Conservation (phyloP, 805 yeast genomes). For the Cyberlindnera misumaiensis region DNA sequence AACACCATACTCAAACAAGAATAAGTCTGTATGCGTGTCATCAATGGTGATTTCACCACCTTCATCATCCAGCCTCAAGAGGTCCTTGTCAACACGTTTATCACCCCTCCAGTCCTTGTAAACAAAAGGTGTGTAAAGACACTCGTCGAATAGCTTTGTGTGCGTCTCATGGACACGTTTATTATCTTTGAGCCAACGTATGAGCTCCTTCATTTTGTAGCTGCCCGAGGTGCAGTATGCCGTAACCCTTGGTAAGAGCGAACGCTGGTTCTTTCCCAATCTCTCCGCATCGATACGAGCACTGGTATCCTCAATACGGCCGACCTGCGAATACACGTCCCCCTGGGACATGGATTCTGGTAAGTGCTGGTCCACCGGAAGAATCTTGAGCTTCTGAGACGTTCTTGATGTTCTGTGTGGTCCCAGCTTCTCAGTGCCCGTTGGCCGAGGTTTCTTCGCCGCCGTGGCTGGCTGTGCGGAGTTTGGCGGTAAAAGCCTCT, state of each 20-base stretch:
- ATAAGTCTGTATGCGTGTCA: conserved; percentile 68
- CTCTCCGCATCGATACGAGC: conserved; percentile 94
- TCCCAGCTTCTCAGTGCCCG: conserved; percentile 37
- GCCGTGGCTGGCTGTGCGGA: neutral
- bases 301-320: conserved; percentile 75
- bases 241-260: conserved; percentile 84
- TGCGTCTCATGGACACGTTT: conserved; percentile 66
- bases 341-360: conserved; percentile 12
- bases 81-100: conserved; percentile 35
- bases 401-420: conserved; percentile 73
- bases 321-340: conserved; percentile 77
- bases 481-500: conserved; percentile 4
- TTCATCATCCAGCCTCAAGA: conserved; percentile 78
- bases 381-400: conserved; percentile 61
- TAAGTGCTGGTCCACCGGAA: conserved; percentile 52
- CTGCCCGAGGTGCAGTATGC: conserved; percentile 95
- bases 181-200: conserved; percentile 78
- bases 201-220: conserved; percentile 79
- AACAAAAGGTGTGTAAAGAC: conserved; percentile 84
- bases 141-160: conserved; percentile 90
- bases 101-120: conserved; percentile 73
- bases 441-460: conserved; percentile 1
- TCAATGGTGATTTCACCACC: conserved; percentile 93
- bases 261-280: conserved; percentile 69
- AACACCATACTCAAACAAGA: conserved; percentile 95